phyloP scores from a whole-genome alignment of 139 green algal species.

The Axilococcus clingmanii region DNA sequence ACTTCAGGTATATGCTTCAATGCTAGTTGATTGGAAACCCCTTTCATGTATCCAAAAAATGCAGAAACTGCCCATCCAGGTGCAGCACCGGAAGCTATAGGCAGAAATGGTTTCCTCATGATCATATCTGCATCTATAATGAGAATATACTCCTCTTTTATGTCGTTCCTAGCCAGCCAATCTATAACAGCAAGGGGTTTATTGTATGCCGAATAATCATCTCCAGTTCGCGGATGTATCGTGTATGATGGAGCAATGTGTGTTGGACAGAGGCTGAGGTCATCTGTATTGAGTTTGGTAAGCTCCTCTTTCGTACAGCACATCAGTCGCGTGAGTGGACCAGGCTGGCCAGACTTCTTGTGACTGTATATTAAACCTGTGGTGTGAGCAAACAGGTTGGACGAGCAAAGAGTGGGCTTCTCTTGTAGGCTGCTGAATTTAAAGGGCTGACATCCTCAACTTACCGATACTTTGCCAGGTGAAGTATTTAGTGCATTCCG shows the following conservation, averaged over 20 bases:
- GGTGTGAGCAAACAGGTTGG: neutral
- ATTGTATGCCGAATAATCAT: conserved; percentile 31
- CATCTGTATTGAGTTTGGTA: conserved; percentile 2
- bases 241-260: conserved; percentile 56
- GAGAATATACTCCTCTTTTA: conserved; percentile 49
- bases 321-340: conserved; percentile 66
- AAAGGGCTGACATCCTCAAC: conserved; percentile 10
- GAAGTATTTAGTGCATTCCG: conserved; percentile 59
- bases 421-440: too few relatives aligned
- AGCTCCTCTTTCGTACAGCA: conserved; percentile 57
- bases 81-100: conserved; percentile 13
- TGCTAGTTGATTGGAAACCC: conserved; percentile 32
- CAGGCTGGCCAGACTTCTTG: conserved; percentile 48
- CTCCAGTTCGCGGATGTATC: conserved; percentile 32
- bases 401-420: too few relatives aligned
- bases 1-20: conserved; percentile 45
- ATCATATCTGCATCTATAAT: conserved; percentile 60
- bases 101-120: conserved; percentile 33
- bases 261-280: conserved; percentile 27
- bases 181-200: conserved; percentile 75
- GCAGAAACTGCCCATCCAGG: conserved; percentile 22
- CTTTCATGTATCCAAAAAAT: conserved; percentile 38
- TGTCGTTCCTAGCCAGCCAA: conserved; percentile 40
- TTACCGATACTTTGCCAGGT: conserved; percentile 57
- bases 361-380: conserved; percentile 37